A percentile compares a stretch with the other conserved stretches of the same genome.
phyloP scores from a whole-genome alignment of 2,329 filamentous ascomycete genomes.

The Scedosporium boydii region DNA sequence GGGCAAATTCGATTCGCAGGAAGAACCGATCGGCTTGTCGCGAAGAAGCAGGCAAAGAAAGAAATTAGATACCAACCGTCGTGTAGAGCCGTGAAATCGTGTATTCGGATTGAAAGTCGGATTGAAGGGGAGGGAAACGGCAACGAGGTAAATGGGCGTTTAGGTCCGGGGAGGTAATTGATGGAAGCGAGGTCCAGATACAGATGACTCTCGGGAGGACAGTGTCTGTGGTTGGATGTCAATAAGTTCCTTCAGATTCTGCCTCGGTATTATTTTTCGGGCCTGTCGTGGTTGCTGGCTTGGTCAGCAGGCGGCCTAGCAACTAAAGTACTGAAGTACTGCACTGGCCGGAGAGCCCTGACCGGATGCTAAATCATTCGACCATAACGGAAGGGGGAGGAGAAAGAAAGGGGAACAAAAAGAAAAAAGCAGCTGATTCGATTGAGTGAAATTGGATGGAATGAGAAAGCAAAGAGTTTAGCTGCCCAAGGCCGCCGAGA shows the following conservation, averaged over 20 bases:
- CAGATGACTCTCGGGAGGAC: background rate
- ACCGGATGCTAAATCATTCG: background rate
- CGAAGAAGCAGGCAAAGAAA: background rate
- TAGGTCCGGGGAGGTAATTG: background rate
- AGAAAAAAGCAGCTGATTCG: too few relatives aligned
- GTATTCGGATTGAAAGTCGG: background rate
- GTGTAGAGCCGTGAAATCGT: background rate
- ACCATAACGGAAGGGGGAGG: too few relatives aligned
- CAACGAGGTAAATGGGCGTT: background rate
- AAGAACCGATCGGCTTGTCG: background rate
- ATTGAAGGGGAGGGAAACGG: background rate
- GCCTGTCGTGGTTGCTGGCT: background rate
- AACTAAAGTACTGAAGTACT: background rate
- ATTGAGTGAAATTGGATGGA: too few relatives aligned
- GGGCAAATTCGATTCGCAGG: background rate
- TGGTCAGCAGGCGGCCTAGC: background rate
- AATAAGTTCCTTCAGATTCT: background rate
- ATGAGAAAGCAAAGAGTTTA: background rate
- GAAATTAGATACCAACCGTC: background rate
- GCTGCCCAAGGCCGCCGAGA: background rate
- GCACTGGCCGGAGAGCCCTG: background rate
- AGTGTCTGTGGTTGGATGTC: background rate
- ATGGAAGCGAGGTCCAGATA: constrained; percentile 1
- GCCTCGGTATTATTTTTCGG: constrained; percentile 7
- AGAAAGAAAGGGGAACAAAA: too few relatives aligned